A percentile compares a stretch with the other conserved stretches of the same genome.
Conservation (phyloP, 202 grass and related monocot species). For the Schoenoplectus triqueter region DNA sequence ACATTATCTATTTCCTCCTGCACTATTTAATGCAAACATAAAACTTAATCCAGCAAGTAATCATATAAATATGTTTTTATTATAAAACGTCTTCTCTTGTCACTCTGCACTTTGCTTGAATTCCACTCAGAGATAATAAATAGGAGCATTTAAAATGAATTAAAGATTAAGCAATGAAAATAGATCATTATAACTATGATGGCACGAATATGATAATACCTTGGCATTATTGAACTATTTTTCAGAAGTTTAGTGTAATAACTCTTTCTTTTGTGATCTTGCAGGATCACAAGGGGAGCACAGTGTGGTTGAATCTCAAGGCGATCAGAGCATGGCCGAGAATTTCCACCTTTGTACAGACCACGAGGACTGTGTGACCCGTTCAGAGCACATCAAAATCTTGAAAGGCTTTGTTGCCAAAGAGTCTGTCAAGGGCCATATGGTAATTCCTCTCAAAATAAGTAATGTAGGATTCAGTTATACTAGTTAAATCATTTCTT, state of each 20-base stretch:
- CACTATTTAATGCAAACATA: background rate
- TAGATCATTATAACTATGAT: background rate
- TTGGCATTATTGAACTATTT: background rate
- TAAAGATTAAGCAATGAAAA: background rate
- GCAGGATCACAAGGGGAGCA: conserved; percentile 49
- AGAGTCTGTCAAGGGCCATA: conserved; percentile 95
- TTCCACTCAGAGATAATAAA: background rate
- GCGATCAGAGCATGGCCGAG: conserved; percentile 67
- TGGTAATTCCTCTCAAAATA: conserved; percentile 47
- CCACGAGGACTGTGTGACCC: conserved; percentile 62
- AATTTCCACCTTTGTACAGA: conserved; percentile 71
- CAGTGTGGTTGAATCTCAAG: conserved; percentile 78
- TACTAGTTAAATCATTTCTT: conserved; percentile 47
- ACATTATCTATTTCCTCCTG: background rate
- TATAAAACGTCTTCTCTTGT: conserved; percentile 5
- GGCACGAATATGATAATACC: background rate
- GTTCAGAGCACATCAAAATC: conserved; percentile 89
- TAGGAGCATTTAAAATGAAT: background rate
- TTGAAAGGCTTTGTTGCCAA: conserved; percentile 97
- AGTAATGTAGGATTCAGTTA: conserved; percentile 2
- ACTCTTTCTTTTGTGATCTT: background rate
- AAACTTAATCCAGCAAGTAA: background rate
- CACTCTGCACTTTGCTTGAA: conserved; percentile 1
- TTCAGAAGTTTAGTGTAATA: conserved; percentile 16
- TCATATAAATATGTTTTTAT: conserved; percentile 5